These are phyloP conservation scores for Sporothrix luriei DNA, from an alignment of 2,329 filamentous ascomycete genomes.

Conservation along the genomic window DNA sequence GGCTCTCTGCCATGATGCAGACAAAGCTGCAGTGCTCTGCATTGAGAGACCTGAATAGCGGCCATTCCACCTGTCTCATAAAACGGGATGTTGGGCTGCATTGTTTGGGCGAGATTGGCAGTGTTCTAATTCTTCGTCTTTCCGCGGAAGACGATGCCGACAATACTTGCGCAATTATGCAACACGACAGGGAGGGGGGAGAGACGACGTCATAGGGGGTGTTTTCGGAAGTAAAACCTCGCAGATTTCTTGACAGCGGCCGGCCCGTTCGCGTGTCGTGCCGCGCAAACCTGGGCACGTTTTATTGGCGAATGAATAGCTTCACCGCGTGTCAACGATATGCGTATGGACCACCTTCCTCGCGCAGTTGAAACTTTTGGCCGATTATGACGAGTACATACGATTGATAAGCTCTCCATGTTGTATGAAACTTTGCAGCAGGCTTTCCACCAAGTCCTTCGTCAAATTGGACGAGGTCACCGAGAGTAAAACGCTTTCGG, in stretches of 20 bases:
- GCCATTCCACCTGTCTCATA: not conserved
- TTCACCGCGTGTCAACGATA: not conserved
- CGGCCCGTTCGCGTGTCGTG: not conserved
- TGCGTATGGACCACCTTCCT: not conserved
- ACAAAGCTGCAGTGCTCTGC: too few relatives aligned
- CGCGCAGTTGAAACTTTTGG: not conserved
- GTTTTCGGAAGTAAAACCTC: not conserved
- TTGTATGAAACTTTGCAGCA: not conserved
- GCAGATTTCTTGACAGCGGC: not conserved
- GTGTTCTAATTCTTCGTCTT: not conserved
- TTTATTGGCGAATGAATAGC: not conserved
- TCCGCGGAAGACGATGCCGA: not conserved
- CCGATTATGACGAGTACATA: not conserved
- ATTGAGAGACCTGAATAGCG: too few relatives aligned
- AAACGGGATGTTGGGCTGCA: not conserved
- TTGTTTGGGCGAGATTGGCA: not conserved
- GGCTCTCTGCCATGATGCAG: too few relatives aligned
- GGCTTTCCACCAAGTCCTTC: not conserved
- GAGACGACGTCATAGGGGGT: conserved; percentile 15
- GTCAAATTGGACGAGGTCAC: conserved; percentile 4
- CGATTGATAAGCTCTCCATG: not conserved
- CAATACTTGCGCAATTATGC: conserved; percentile 3
- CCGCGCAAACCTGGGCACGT: not conserved
- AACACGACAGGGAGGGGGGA: not conserved
- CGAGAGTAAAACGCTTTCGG: not conserved